A percentile compares a stretch with the other conserved stretches of the same genome.
Evolutionary conservation across 257 asterid species (phyloP).

Genomic region (Fraxinus anomala): DNA sequence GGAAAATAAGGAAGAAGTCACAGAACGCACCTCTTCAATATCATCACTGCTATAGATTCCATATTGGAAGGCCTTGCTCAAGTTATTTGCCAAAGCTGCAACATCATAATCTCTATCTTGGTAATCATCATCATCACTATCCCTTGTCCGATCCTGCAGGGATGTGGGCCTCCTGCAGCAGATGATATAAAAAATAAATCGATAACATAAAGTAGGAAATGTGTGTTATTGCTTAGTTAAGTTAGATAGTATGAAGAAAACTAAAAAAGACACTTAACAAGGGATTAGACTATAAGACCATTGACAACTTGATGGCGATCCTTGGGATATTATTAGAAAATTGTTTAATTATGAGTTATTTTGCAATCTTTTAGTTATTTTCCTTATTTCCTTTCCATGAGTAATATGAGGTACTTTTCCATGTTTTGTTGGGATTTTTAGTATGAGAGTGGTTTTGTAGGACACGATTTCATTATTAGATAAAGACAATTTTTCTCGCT

Average conservation of each 20-base stretch:
- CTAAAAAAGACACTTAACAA: background rate
- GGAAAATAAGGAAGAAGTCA: slow-evolving; percentile 4
- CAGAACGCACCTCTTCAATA: slow-evolving; percentile 62
- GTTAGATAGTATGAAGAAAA: background rate
- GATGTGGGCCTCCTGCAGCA: slow-evolving; percentile 85
- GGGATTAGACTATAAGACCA: background rate
- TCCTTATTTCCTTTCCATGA: background rate
- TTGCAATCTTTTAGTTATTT: background rate
- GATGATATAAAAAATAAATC: slow-evolving; percentile 12
- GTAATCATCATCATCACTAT: slow-evolving; percentile 96
- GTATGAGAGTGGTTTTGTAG: background rate
- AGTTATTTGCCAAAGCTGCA: slow-evolving; percentile 91
- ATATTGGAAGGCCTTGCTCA: slow-evolving; percentile 88
- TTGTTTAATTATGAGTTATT: background rate
- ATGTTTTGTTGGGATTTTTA: background rate
- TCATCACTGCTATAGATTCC: slow-evolving; percentile 82
- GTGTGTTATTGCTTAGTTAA: background rate
- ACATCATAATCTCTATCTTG: slow-evolving; percentile 95
- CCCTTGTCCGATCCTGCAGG: slow-evolving; percentile 78
- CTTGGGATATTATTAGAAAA: background rate
- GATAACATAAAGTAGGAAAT: slow-evolving; percentile 9
- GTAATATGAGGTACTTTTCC: background rate
- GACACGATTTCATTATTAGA: background rate
- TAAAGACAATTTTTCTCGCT: background rate
- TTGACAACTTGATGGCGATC: background rate